These are phyloP conservation scores for Mycogone perniciosa DNA, from an alignment of 2,329 filamentous ascomycete species.

Conservation along the genomic window DNA sequence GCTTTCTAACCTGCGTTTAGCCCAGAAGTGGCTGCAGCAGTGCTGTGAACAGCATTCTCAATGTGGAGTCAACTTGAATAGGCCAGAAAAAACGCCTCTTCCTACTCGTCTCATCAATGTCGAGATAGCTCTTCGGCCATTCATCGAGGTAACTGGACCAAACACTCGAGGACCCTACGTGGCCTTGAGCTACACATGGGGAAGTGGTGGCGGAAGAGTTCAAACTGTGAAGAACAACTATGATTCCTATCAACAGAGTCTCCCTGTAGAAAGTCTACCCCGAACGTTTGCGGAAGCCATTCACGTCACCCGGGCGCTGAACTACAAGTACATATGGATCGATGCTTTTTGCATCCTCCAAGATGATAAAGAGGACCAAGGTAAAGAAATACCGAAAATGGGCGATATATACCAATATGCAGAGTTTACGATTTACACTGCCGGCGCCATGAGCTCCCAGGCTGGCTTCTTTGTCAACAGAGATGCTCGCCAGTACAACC, in stretches of 20 bases:
- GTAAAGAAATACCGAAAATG: conserved; percentile 13
- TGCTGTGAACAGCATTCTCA: not conserved
- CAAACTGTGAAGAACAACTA: conserved; percentile 2
- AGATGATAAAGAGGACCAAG: conserved; percentile 7
- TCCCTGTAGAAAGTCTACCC: not conserved
- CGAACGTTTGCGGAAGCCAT: not conserved
- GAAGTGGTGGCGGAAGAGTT: not conserved
- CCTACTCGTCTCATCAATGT: conserved; percentile 11
- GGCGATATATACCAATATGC: conserved; percentile 16
- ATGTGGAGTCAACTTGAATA: not conserved
- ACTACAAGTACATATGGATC: conserved; percentile 2
- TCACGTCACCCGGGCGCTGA: not conserved
- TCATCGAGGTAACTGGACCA: conserved; percentile 2
- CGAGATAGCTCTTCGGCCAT: not conserved
- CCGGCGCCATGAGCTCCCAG: conserved; percentile 9
- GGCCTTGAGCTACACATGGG: conserved; percentile 14
- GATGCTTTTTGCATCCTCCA: conserved; percentile 9
- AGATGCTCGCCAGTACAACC: conserved; percentile 6
- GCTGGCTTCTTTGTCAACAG: conserved; percentile 10
- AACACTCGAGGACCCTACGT: conserved; percentile 4
- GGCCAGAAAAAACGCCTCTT: not conserved
- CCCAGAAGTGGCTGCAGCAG: not conserved
- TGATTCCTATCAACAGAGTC: not conserved
- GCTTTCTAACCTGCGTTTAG: not conserved
- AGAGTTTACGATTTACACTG: conserved; percentile 15